These are phyloP conservation scores for Diplogelasinospora grovesii DNA, from an alignment of 495 filamentous ascomycete species.

Conservation along the genomic window DNA sequence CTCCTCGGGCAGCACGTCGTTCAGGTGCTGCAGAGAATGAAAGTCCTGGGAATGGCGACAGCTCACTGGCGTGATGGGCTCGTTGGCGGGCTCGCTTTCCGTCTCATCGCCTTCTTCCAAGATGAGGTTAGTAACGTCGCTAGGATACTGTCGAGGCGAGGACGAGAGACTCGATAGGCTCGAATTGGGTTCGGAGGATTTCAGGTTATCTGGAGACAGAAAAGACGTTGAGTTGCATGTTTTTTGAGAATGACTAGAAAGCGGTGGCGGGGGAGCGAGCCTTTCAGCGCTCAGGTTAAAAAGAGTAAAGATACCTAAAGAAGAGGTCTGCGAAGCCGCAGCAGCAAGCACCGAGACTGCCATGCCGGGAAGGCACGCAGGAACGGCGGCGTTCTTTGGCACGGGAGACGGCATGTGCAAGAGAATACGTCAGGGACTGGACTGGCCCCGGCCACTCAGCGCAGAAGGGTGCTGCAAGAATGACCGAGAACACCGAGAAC, in stretches of 20 bases:
- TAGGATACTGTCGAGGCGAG: constrained; percentile 34
- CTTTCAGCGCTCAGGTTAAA: constrained; percentile 14
- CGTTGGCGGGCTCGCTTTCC: constrained; percentile 39
- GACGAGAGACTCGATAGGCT: constrained; percentile 20
- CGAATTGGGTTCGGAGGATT: constrained; percentile 8
- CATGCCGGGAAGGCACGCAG: constrained; percentile 16
- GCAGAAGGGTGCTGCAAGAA: constrained; percentile 11
- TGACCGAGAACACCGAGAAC: constrained; percentile 9
- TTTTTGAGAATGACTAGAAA: not conserved
- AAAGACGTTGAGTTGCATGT: constrained; percentile 13
- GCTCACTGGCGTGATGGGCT: constrained; percentile 44
- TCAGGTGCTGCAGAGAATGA: constrained; percentile 32
- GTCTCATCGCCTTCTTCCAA: constrained; percentile 45
- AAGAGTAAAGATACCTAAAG: constrained; percentile 27
- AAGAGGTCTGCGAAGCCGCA: constrained; percentile 23
- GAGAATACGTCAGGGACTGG: constrained; percentile 15
- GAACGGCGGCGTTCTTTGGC: constrained; percentile 1
- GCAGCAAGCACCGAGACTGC: constrained; percentile 25
- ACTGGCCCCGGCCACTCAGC: constrained; percentile 8
- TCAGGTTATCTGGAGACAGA: constrained; percentile 12
- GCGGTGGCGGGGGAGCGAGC: constrained; percentile 2
- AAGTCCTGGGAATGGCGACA: constrained; percentile 46
- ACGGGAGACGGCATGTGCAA: constrained; percentile 13
- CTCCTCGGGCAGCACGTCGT: constrained; percentile 29
- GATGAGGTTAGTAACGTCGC: constrained; percentile 36